Conservation (phyloP, 257 asterid species). For the Solanum bukasovii region DNA sequence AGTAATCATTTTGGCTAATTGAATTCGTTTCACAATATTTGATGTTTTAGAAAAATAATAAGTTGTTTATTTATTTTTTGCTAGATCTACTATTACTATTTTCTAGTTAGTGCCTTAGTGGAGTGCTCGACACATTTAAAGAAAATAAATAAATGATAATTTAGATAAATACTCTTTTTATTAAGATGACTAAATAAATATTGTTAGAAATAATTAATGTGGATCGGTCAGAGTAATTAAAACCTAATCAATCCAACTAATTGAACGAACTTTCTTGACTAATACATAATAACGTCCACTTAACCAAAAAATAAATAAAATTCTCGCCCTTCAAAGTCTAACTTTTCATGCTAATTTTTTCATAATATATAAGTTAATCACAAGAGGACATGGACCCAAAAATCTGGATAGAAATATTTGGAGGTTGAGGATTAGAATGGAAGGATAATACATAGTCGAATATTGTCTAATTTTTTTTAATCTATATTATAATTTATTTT, state of each 20-base stretch:
- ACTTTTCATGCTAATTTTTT: background rate
- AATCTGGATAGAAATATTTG: too few species aligned
- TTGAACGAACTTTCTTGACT: background rate
- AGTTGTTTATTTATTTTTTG: background rate
- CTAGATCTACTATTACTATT: background rate
- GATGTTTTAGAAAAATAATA: background rate
- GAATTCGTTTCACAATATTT: background rate
- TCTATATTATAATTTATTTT: too few species aligned
- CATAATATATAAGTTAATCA: background rate
- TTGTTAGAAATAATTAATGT: background rate
- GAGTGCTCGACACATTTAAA: background rate
- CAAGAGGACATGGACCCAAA: background rate
- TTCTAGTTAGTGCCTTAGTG: background rate
- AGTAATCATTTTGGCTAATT: background rate
- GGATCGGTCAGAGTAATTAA: background rate
- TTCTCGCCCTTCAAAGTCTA: background rate
- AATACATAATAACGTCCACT: background rate
- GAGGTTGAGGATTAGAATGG: too few species aligned
- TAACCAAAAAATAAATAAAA: background rate
- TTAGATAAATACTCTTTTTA: background rate
- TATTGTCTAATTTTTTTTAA: too few species aligned
- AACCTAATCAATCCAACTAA: background rate
- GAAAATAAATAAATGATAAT: background rate
- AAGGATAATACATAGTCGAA: background rate
- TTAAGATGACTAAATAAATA: background rate